These are phyloP conservation scores for Schizopora paradoxa DNA, from an alignment of 1,284 basidiomycete species.

Conservation along the genomic window DNA sequence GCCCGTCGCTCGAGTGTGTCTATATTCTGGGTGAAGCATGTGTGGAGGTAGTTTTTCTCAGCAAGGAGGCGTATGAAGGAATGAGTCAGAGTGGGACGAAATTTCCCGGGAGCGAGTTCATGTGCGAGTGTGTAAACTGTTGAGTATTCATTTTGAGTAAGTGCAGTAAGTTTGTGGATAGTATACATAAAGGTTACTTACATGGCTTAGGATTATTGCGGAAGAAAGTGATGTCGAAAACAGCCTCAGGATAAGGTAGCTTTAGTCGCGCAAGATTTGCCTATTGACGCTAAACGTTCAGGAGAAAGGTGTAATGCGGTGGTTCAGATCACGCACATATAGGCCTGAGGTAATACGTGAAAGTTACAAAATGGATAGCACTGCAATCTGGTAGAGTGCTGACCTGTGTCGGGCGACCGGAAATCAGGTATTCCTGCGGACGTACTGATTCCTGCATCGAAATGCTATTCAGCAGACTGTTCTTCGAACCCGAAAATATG, in stretches of 20 bases:
- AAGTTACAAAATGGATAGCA: neutral
- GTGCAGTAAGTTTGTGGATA: neutral
- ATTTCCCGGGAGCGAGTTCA: slow-evolving; percentile 87
- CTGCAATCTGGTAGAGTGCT: neutral
- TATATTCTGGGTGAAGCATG: slow-evolving; percentile 86
- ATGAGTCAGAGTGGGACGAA: slow-evolving; percentile 84
- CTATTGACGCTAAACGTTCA: slow-evolving; percentile 31
- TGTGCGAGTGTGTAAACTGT: slow-evolving; percentile 82
- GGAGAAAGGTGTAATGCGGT: neutral
- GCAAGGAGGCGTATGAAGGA: slow-evolving; percentile 82
- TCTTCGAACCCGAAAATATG: neutral
- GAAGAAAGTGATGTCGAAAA: slow-evolving; percentile 77
- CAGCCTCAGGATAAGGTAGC: slow-evolving; percentile 75
- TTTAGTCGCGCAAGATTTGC: slow-evolving; percentile 69
- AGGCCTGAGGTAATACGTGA: slow-evolving; percentile 2
- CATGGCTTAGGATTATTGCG: slow-evolving; percentile 66
- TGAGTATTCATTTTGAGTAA: too few species aligned
- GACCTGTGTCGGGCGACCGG: slow-evolving; percentile 17
- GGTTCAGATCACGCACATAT: slow-evolving; percentile 5
- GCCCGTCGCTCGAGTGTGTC: slow-evolving; percentile 90
- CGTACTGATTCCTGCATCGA: slow-evolving; percentile 14
- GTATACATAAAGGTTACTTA: slow-evolving; percentile 31
- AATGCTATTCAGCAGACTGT: neutral
- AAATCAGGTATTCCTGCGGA: slow-evolving; percentile 19
- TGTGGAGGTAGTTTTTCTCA: slow-evolving; percentile 59